phyloP scores from a whole-genome alignment of 306 rosid genomes.

The Hippophae tibetana region DNA sequence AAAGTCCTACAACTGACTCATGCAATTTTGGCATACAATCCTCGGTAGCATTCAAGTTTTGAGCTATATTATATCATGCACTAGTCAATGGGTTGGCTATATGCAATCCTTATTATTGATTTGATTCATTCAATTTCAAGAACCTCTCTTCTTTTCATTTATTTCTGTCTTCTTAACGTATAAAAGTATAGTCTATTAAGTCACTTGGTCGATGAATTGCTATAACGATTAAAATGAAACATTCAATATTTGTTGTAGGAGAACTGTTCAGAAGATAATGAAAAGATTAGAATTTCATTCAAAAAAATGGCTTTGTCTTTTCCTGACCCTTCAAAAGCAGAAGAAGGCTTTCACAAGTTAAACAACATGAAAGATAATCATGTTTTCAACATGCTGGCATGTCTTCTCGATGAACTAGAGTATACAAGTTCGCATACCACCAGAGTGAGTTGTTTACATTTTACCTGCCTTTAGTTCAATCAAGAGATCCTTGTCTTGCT shows the following conservation, averaged over 20 bases:
- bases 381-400: constrained; percentile 50
- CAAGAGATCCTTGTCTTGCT: not conserved
- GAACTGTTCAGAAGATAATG: constrained; percentile 51
- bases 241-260: constrained; percentile 41
- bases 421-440: constrained; percentile 29
- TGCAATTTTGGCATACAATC: too few relatives aligned
- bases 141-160: too few relatives aligned
- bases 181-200: not conserved
- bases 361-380: constrained; percentile 62
- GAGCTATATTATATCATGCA: too few relatives aligned
- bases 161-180: too few relatives aligned
- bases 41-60: too few relatives aligned
- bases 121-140: too few relatives aligned
- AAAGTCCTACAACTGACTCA: too few relatives aligned
- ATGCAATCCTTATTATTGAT: too few relatives aligned
- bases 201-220: constrained; percentile 16
- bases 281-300: constrained; percentile 35
- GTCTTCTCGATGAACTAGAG: constrained; percentile 44
- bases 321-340: constrained; percentile 65
- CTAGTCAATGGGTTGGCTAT: too few relatives aligned
- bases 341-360: constrained; percentile 59
- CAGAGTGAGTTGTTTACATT: constrained; percentile 44
- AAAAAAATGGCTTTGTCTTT: constrained; percentile 58
- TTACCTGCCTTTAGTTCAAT: constrained; percentile 11
- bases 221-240: constrained; percentile 6